A percentile compares a stretch with the other conserved stretches of the same genome.
These are phyloP conservation scores for Paraconiothyrium sp. DNA, from an alignment of 2,329 filamentous ascomycete species.

Conservation along the genomic window DNA sequence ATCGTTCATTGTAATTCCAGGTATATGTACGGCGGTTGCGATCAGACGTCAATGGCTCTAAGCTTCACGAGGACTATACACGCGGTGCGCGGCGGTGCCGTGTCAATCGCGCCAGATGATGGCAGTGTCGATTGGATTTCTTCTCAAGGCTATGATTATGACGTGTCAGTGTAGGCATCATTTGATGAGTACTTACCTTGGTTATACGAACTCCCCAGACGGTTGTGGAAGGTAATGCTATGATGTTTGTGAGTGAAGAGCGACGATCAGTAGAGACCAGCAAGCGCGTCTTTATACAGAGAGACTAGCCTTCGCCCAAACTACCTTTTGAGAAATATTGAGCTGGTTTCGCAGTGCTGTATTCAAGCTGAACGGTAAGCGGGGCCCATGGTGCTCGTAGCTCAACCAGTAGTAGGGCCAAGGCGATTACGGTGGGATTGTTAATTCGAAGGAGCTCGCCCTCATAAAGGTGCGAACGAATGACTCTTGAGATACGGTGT, in stretches of 20 bases:
- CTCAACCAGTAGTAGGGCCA: neutral
- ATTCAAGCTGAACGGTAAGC: neutral
- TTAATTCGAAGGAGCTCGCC: neutral
- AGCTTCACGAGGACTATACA: neutral
- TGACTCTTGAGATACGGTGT: conserved; percentile 7
- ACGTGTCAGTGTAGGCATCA: neutral
- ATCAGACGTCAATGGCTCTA: neutral
- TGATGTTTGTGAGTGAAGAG: neutral
- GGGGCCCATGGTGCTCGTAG: neutral
- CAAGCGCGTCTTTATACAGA: neutral
- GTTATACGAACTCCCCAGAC: neutral
- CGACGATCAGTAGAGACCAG: neutral
- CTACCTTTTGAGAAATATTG: neutral
- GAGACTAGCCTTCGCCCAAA: too few relatives aligned
- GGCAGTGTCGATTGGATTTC: neutral
- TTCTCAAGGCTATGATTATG: neutral
- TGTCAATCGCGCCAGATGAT: neutral
- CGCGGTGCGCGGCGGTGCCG: neutral
- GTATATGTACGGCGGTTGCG: neutral
- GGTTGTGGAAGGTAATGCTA: neutral
- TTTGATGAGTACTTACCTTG: neutral
- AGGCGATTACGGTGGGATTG: neutral
- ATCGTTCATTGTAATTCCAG: neutral
- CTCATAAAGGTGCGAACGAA: conserved; percentile 5
- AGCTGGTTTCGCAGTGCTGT: conserved; percentile 1